These are phyloP conservation scores for Monascus purpureus DNA, from an alignment of 495 filamentous ascomycete genomes.

Conservation along the genomic window DNA sequence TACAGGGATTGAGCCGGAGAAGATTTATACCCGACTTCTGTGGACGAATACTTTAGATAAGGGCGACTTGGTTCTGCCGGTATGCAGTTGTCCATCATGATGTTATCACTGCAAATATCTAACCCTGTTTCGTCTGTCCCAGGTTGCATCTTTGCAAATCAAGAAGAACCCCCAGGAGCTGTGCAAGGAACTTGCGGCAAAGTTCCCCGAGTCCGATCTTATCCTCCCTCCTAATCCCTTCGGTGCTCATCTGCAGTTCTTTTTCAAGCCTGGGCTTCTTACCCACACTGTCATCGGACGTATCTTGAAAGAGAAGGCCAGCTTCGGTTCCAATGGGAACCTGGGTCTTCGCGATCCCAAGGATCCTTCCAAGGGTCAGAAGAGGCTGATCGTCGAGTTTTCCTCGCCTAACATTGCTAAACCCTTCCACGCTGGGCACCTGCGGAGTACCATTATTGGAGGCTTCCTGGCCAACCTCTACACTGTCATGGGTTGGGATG, in stretches of 20 bases:
- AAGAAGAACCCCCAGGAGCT: constrained; percentile 71
- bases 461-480: constrained; percentile 57
- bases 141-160: constrained; percentile 60
- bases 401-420: constrained; percentile 68
- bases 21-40: constrained; percentile 64
- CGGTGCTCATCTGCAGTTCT: constrained; percentile 70
- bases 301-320: constrained; percentile 44
- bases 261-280: constrained; percentile 50
- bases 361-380: constrained; percentile 55
- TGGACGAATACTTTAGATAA: constrained; percentile 82
- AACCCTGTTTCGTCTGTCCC: no score
- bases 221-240: constrained; percentile 48
- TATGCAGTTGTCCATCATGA: no score
- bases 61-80: constrained; percentile 72
- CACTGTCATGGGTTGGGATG: constrained; percentile 57
- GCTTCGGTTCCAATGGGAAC: constrained; percentile 53
- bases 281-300: constrained; percentile 45
- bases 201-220: constrained; percentile 69
- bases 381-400: constrained; percentile 59
- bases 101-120: background rate
- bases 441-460: constrained; percentile 65
- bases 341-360: constrained; percentile 52
- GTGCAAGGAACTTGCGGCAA: constrained; percentile 53
- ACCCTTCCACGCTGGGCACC: constrained; percentile 58
- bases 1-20: constrained; percentile 53